A percentile compares a stretch with the other conserved stretches of the same genome.
Evolutionary conservation across 1,139 yeast genomes (phyloP).

Genomic region (Diutina scorzettiae): DNA sequence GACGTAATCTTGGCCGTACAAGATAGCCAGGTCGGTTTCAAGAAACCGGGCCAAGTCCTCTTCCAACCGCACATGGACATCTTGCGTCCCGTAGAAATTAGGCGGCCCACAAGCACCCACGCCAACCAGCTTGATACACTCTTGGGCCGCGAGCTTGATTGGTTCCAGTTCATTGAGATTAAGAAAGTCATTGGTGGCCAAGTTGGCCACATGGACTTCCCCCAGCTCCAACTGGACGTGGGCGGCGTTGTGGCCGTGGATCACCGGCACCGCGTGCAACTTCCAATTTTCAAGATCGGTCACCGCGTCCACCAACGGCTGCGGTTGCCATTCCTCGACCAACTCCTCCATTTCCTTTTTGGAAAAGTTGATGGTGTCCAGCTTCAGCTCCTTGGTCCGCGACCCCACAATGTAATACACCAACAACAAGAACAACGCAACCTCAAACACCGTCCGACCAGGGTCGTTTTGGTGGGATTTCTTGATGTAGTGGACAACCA

Average conservation of each 20-base stretch:
- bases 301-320: conserved; percentile 54
- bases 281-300: conserved; percentile 48
- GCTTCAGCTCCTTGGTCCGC: conserved; percentile 68
- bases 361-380: conserved; percentile 54
- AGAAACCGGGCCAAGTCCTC: conserved; percentile 63
- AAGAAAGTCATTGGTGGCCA: conserved; percentile 55
- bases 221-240: conserved; percentile 19
- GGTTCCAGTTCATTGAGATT: conserved; percentile 37
- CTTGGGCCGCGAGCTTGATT: conserved; percentile 45
- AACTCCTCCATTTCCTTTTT: conserved; percentile 69
- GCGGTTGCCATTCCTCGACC: conserved; percentile 87
- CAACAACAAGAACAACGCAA: conserved; percentile 72
- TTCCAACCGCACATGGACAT: conserved; percentile 75
- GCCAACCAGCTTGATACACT: conserved; percentile 59
- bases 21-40: conserved; percentile 65
- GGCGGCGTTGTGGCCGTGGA: conserved; percentile 40
- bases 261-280: conserved; percentile 27
- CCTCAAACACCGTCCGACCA: conserved; percentile 72
- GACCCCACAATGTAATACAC: conserved; percentile 73
- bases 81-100: conserved; percentile 93
- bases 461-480: conserved; percentile 96
- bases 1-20: conserved; percentile 89
- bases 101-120: conserved; percentile 99
- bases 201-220: conserved; percentile 36
- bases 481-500: conserved; percentile 62